These are phyloP conservation scores for Artemisia tridentata DNA, from an alignment of 129 eudicot species.

Conservation along the genomic window DNA sequence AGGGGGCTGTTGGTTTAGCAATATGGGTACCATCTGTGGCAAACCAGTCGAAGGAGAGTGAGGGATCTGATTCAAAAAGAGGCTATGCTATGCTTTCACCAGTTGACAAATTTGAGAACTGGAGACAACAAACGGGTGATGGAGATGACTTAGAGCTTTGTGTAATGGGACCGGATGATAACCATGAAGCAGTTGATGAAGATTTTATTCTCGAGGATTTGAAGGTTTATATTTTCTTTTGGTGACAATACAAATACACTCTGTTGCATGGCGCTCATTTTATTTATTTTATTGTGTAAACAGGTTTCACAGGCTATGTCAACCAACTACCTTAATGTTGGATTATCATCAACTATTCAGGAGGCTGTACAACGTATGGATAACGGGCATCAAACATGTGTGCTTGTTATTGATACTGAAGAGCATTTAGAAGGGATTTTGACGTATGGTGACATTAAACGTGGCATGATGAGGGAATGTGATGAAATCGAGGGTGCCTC, in stretches of 20 bases:
- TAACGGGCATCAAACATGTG: slow-evolving; percentile 67
- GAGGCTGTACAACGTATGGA: slow-evolving; percentile 73
- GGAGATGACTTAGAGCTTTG: slow-evolving; percentile 76
- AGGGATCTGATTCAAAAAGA: slow-evolving; percentile 53
- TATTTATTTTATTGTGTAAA: slow-evolving; percentile 10
- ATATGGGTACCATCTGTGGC: slow-evolving; percentile 99
- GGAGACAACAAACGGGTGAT: slow-evolving; percentile 54
- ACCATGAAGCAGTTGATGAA: slow-evolving; percentile 59
- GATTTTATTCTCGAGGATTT: slow-evolving; percentile 68
- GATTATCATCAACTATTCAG: slow-evolving; percentile 46
- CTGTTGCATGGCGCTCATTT: background rate
- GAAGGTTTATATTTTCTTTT: slow-evolving; percentile 49
- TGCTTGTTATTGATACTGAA: slow-evolving; percentile 68
- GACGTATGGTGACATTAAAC: slow-evolving; percentile 76
- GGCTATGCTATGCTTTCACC: too few relatives aligned
- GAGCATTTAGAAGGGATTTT: slow-evolving; percentile 82
- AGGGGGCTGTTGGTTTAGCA: slow-evolving; percentile 99
- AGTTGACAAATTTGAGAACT: slow-evolving; percentile 40
- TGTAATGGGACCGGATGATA: slow-evolving; percentile 44
- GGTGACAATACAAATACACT: too few relatives aligned
- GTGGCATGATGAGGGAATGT: slow-evolving; percentile 45
- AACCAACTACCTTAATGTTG: slow-evolving; percentile 52
- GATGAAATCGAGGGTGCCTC: slow-evolving; percentile 43
- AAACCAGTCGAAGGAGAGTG: slow-evolving; percentile 67
- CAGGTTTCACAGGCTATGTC: slow-evolving; percentile 94